phyloP scores from a whole-genome alignment of 2,329 filamentous ascomycete species.

The Lasiodiplodia sp. region DNA sequence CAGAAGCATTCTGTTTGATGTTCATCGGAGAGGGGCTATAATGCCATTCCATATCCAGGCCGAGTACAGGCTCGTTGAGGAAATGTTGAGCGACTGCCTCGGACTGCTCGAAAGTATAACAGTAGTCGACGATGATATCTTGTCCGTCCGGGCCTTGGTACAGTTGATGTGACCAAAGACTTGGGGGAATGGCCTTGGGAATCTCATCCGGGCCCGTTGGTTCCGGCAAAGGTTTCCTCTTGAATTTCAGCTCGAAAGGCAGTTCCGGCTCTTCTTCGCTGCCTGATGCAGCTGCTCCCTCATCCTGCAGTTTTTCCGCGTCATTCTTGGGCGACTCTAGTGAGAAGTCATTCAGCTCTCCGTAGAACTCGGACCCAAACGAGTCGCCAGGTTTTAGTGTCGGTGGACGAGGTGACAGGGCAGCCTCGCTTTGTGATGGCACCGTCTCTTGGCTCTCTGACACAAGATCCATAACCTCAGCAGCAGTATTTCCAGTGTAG shows the following conservation, averaged over 20 bases:
- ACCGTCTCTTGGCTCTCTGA: neutral
- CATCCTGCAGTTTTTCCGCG: neutral
- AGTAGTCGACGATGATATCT: slow-evolving; percentile 78
- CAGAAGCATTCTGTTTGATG: slow-evolving; percentile 74
- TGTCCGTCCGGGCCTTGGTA: slow-evolving; percentile 65
- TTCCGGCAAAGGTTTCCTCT: slow-evolving; percentile 8
- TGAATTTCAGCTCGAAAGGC: slow-evolving; percentile 8
- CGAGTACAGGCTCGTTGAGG: slow-evolving; percentile 72
- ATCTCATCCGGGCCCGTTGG: neutral
- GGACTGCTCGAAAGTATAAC: slow-evolving; percentile 69
- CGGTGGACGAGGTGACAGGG: neutral
- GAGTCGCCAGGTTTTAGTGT: slow-evolving; percentile 9
- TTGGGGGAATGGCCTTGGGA: slow-evolving; percentile 2
- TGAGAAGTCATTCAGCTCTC: slow-evolving; percentile 13
- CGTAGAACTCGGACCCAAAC: slow-evolving; percentile 15
- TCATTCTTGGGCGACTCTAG: neutral
- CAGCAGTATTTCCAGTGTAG: neutral
- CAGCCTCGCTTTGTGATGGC: neutral
- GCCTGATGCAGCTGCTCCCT: neutral
- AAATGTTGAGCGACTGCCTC: slow-evolving; percentile 74
- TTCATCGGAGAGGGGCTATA: slow-evolving; percentile 50
- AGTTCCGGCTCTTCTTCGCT: slow-evolving; percentile 11
- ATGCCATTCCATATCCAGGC: slow-evolving; percentile 91
- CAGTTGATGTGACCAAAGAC: slow-evolving; percentile 72
- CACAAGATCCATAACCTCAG: neutral